These are phyloP conservation scores for Boletus tylopilopsis DNA, from an alignment of 768 basidiomycete genomes.

Conservation along the genomic window DNA sequence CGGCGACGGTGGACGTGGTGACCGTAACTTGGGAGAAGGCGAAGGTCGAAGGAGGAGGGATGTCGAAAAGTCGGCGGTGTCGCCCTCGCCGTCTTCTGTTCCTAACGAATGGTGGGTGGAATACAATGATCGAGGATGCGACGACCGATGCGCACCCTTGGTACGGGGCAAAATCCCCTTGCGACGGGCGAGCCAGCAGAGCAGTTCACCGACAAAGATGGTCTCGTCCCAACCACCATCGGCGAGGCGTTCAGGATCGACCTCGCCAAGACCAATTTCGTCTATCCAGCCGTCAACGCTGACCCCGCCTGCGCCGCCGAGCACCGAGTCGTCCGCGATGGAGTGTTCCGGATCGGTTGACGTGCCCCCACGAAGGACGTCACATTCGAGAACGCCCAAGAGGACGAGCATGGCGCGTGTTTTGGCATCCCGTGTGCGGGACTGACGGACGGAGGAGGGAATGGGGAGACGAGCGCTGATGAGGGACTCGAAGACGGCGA, in stretches of 20 bases:
- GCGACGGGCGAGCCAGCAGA: conserved; percentile 64
- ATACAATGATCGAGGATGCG: conserved; percentile 16
- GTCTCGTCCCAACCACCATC: conserved; percentile 63
- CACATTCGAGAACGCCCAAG: conserved; percentile 66
- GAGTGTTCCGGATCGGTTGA: conserved; percentile 3
- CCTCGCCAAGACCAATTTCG: conserved; percentile 59
- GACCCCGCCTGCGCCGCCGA: conserved; percentile 19
- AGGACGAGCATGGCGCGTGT: conserved; percentile 71
- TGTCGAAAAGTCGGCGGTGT: conserved; percentile 18
- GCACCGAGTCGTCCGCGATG: conserved; percentile 19
- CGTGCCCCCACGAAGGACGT: conserved; percentile 55
- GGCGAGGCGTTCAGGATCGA: conserved; percentile 66
- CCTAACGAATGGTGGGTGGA: conserved; percentile 18
- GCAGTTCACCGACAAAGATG: conserved; percentile 58
- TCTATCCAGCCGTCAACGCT: conserved; percentile 31
- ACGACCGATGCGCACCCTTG: neutral
- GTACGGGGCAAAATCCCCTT: conserved; percentile 31
- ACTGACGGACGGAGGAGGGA: conserved; percentile 30
- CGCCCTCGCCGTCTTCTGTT: conserved; percentile 12
- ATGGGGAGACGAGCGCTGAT: conserved; percentile 53
- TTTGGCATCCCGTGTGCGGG: conserved; percentile 38
- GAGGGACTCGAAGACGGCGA: conserved; percentile 66
- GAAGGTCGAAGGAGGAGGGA: conserved; percentile 28
- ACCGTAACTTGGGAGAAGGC: neutral
- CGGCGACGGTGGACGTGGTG: neutral